A percentile compares a stretch with the other conserved stretches of the same genome.
Conservation (phyloP, 2,329 filamentous ascomycete genomes). For the Venturia nashicola region DNA sequence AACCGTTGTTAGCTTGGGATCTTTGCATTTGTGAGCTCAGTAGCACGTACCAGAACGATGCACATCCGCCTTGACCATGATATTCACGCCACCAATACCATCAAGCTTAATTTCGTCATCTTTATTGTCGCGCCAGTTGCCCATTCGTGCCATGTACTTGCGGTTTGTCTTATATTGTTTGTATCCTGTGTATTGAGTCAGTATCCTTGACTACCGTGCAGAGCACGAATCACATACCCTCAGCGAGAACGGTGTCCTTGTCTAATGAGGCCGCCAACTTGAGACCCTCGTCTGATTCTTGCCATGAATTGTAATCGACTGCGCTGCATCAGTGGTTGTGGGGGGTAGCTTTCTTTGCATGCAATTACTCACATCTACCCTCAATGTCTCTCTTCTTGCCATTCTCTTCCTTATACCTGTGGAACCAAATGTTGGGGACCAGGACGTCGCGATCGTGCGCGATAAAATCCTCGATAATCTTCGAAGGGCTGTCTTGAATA, state of each 20-base stretch:
- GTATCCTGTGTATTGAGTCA: slow-evolving; percentile 51
- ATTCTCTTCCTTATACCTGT: slow-evolving; percentile 65
- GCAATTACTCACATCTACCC: slow-evolving; percentile 62
- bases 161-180: slow-evolving; percentile 86
- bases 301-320: slow-evolving; percentile 99
- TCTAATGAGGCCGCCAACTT: slow-evolving; percentile 61
- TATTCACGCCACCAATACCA: slow-evolving; percentile 93
- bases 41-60: slow-evolving; percentile 67
- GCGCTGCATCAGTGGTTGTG: slow-evolving; percentile 7
- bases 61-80: slow-evolving; percentile 94
- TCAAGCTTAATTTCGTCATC: slow-evolving; percentile 87
- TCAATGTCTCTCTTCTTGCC: slow-evolving; percentile 61
- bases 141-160: slow-evolving; percentile 80
- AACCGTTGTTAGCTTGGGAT: neutral
- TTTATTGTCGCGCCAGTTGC: slow-evolving; percentile 85
- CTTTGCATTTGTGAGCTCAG: neutral
- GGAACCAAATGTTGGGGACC: slow-evolving; percentile 75
- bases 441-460: slow-evolving; percentile 86
- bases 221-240: slow-evolving; percentile 44
- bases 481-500: slow-evolving; percentile 77
- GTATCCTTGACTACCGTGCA: slow-evolving; percentile 7
- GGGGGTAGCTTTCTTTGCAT: neutral
- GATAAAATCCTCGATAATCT: slow-evolving; percentile 89
- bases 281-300: slow-evolving; percentile 77
- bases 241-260: slow-evolving; percentile 74